Evolutionary conservation across 2,329 filamentous ascomycete species (phyloP), one percentile per base, ranked within the genome.

Genomic region (Pyricularia pennisetigena): DNA sequence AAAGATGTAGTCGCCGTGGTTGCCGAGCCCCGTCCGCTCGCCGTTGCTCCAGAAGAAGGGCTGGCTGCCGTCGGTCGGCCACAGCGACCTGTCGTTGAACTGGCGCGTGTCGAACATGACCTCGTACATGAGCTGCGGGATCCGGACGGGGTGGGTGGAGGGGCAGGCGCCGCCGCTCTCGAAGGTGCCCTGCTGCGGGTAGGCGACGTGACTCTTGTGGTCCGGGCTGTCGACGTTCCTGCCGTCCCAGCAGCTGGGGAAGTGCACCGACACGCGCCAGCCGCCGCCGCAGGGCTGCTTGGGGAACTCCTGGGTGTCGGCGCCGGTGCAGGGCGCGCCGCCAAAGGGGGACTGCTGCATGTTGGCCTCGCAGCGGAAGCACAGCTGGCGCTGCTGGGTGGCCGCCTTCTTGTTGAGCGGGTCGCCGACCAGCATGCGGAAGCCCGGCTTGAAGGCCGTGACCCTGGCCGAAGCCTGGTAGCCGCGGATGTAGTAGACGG

Each of bases 171-270:
- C 71, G 66, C 71, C 71, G 64, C 66, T 66, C 70, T 72, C 71
- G 54, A 72, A 72, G 23, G 71, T 72, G 54, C 71, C 71, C 9
- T 65, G 68, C 14, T 68, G 62, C 30, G 71, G 69, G 67, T 71
- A 70, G 24, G 70, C 68, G 49, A 67, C 57, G 26, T 67, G 66
- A n/a, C 24, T 30, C 65, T 79, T 77, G 72, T 82, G 80, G 71
- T 82, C 79, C 2, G 79, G 79, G 32, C 75, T 78, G 72, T 82
- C 80, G 20, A 80, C 75, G 70, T 80, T 80, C 69, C 75, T 75
- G 64, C 80, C 80, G 68, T 82, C 79, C 79, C 80, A 82, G 75
- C 80, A 82, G 24, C 68, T 70, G 23, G 77, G 77, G 72, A 81
- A 81, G 62, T 79, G 77, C 64, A 80, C 74, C 20, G 79, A 78